Conservation (phyloP, 1,284 basidiomycete species). For the Bondarzewia mesenterica region DNA sequence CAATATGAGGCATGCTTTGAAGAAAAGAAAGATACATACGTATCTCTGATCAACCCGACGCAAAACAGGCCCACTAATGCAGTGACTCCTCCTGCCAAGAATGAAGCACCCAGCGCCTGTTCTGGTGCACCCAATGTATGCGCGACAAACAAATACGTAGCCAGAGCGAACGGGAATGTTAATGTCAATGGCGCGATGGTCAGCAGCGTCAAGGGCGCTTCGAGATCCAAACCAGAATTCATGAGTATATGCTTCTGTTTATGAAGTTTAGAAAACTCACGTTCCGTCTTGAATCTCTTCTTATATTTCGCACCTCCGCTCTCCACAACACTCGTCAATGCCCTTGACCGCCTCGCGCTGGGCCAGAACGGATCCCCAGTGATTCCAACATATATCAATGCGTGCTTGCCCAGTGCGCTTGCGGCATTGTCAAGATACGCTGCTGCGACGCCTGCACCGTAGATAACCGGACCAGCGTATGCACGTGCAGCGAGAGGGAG, state of each 20-base stretch:
- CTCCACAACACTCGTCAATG: slow-evolving; percentile 43
- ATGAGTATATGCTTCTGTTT: slow-evolving; percentile 1
- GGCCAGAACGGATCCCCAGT: slow-evolving; percentile 82
- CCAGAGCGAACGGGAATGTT: slow-evolving; percentile 71
- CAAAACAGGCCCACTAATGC: slow-evolving; percentile 80
- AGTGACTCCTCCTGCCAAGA: slow-evolving; percentile 75
- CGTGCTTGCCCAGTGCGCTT: slow-evolving; percentile 74
- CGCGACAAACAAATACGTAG: slow-evolving; percentile 83
- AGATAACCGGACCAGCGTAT: slow-evolving; percentile 32
- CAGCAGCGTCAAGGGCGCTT: slow-evolving; percentile 60
- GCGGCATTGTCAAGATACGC: slow-evolving; percentile 55
- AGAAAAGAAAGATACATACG: slow-evolving; percentile 44
- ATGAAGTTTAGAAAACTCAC: slow-evolving; percentile 28
- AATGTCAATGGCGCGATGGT: slow-evolving; percentile 76
- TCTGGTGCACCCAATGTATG: slow-evolving; percentile 74
- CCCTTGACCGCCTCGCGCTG: slow-evolving; percentile 61
- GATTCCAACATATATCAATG: slow-evolving; percentile 79
- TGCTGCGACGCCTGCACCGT: slow-evolving; percentile 36
- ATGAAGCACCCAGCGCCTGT: slow-evolving; percentile 68
- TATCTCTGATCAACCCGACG: slow-evolving; percentile 74
- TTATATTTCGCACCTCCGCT: slow-evolving; percentile 27
- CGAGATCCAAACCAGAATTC: slow-evolving; percentile 14
- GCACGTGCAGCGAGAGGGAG: slow-evolving; percentile 22
- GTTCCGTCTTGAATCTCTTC: slow-evolving; percentile 46
- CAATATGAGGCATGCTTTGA: neutral